These are phyloP conservation scores for Trichosporon sp. DNA, from an alignment of 1,284 basidiomycete species.

Conservation along the genomic window DNA sequence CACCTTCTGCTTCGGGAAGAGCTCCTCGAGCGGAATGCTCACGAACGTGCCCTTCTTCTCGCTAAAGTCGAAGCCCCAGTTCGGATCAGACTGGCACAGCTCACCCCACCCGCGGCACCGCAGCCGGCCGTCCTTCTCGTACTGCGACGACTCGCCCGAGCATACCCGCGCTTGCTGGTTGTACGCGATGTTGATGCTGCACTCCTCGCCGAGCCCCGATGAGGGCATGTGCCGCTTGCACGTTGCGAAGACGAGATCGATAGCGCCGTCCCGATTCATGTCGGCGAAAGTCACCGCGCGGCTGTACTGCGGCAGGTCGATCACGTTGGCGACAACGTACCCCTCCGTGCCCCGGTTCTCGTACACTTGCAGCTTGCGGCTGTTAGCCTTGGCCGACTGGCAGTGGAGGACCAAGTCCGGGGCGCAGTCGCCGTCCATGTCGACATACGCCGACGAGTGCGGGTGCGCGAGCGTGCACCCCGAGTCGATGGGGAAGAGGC, in stretches of 20 bases:
- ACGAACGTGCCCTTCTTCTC: conserved; percentile 59
- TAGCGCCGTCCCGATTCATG: conserved; percentile 90
- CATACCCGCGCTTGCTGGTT: conserved; percentile 88
- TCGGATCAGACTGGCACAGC: conserved; percentile 73
- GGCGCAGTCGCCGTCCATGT: conserved; percentile 86
- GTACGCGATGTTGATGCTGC: conserved; percentile 85
- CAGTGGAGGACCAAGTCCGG: conserved; percentile 87
- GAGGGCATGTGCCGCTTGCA: conserved; percentile 65
- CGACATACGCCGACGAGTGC: conserved; percentile 92
- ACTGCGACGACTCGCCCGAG: conserved; percentile 28
- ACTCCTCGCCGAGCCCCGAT: conserved; percentile 65
- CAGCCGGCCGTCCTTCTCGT: conserved; percentile 17
- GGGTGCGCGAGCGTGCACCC: conserved; percentile 72
- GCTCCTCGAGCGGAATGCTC: conserved; percentile 59
- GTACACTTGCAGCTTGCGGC: conserved; percentile 8
- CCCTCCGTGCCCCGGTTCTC: conserved; percentile 59
- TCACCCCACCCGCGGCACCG: conserved; percentile 70
- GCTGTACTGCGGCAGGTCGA: conserved; percentile 66
- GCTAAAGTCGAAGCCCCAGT: conserved; percentile 70
- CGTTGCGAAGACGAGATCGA: conserved; percentile 87
- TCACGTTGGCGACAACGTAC: conserved; percentile 65
- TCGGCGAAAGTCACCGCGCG: conserved; percentile 86
- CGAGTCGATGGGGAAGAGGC: conserved; percentile 10
- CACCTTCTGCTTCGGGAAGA: conserved; percentile 53
- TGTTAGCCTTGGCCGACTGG: conserved; percentile 42